Conservation (phyloP, 805 yeast species). For the Wickerhamiella allomyrinae region DNA sequence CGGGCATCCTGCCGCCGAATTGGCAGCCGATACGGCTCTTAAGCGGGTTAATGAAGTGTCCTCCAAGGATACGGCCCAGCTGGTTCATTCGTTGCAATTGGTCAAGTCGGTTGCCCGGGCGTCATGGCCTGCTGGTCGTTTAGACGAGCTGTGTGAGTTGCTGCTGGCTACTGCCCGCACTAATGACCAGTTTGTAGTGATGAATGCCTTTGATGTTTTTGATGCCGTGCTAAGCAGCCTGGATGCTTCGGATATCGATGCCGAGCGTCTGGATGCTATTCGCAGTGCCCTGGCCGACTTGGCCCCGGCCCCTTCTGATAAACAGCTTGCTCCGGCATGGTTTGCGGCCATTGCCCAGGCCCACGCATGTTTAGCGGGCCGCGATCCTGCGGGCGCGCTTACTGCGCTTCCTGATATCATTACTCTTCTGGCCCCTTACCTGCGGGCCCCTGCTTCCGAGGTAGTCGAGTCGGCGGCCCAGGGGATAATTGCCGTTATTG, state of each 20-base stretch:
- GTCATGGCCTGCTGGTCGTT: slow-evolving; percentile 65
- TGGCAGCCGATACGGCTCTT: slow-evolving; percentile 56
- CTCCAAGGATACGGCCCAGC: slow-evolving; percentile 24
- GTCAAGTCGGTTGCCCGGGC: slow-evolving; percentile 45
- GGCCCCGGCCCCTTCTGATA: slow-evolving; percentile 69
- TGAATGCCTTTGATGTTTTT: slow-evolving; percentile 70
- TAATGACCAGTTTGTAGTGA: slow-evolving; percentile 71
- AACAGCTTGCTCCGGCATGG: slow-evolving; percentile 88
- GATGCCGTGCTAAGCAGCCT: slow-evolving; percentile 62
- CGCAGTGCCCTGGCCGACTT: slow-evolving; percentile 61
- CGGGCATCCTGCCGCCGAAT: slow-evolving; percentile 61
- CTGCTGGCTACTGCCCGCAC: slow-evolving; percentile 65
- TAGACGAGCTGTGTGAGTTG: slow-evolving; percentile 61
- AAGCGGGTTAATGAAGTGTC: slow-evolving; percentile 34
- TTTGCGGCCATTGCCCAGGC: slow-evolving; percentile 87
- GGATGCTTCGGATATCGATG: slow-evolving; percentile 37
- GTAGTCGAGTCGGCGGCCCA: slow-evolving; percentile 69
- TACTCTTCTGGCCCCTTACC: slow-evolving; percentile 44
- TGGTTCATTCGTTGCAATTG: slow-evolving; percentile 67
- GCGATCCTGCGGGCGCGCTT: slow-evolving; percentile 40
- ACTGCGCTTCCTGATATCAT: slow-evolving; percentile 43
- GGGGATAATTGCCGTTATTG: slow-evolving; percentile 67
- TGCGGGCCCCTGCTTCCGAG: slow-evolving; percentile 48
- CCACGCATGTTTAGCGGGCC: slow-evolving; percentile 37
- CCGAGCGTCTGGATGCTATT: slow-evolving; percentile 48